Evolutionary conservation across 164 flowering plant genomes (phyloP).

Genomic region (Kalanchoe fedtschenkoi): DNA sequence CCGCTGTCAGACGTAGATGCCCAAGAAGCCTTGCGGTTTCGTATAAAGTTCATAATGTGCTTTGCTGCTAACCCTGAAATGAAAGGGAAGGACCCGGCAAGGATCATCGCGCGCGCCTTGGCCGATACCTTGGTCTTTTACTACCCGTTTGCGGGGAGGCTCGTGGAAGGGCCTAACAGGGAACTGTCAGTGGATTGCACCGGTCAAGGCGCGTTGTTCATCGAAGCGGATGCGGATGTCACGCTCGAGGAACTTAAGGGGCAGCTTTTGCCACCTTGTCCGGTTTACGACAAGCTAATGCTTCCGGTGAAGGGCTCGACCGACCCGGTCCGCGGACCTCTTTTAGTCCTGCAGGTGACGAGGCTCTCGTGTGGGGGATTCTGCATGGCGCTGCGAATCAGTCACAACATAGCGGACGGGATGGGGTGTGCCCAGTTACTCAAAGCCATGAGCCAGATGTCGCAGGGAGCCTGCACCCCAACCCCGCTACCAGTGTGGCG

Average conservation of each 20-base stretch:
- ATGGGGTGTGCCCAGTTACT: not conserved
- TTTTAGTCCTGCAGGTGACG: not conserved
- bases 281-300: slow-evolving; percentile 3
- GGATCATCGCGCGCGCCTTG: slow-evolving; percentile 21
- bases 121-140: slow-evolving; percentile 27
- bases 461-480: not conserved
- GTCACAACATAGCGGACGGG: not conserved
- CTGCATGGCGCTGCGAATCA: not conserved
- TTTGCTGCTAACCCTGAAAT: slow-evolving; percentile 11
- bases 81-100: slow-evolving; percentile 22
- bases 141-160: slow-evolving; percentile 46
- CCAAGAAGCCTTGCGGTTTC: slow-evolving; percentile 26
- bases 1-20: slow-evolving; percentile 37
- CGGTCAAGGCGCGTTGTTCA: not conserved
- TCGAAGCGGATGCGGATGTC: not conserved
- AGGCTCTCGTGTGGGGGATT: slow-evolving; percentile 1
- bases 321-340: not conserved
- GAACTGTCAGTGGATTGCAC: slow-evolving; percentile 28
- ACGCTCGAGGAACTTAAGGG: not conserved
- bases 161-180: slow-evolving; percentile 24
- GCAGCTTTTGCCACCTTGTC: not conserved
- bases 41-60: slow-evolving; percentile 23
- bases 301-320: not conserved
- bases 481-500: not conserved
- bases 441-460: not conserved